A percentile compares a stretch with the other conserved stretches of the same genome.
Evolutionary conservation across 2,329 filamentous ascomycete genomes (phyloP).

Genomic region (Apiospora koreana): DNA sequence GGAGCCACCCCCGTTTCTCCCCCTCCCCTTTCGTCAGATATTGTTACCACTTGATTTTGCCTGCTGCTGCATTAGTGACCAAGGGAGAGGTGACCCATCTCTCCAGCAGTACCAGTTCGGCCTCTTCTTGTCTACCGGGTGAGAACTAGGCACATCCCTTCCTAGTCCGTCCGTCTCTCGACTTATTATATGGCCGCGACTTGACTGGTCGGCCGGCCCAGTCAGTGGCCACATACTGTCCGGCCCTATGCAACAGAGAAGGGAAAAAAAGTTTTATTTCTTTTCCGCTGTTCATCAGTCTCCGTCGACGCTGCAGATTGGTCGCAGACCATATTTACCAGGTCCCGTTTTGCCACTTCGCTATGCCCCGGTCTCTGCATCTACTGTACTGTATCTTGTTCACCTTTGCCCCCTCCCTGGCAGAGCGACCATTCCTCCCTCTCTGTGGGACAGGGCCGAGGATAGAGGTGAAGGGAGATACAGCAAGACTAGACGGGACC

Average conservation of each 20-base stretch:
- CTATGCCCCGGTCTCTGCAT: constrained; percentile 43
- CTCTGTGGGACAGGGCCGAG: constrained; percentile 3
- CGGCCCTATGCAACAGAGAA: constrained; percentile 1
- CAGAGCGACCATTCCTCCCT: background rate
- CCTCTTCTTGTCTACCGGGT: constrained; percentile 24
- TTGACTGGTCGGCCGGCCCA: constrained; percentile 29
- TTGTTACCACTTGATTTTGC: constrained; percentile 32
- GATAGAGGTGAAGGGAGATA: constrained; percentile 4
- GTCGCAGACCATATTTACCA: constrained; percentile 38
- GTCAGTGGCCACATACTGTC: constrained; percentile 11
- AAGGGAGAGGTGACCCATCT: constrained; percentile 25
- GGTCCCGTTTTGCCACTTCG: constrained; percentile 46
- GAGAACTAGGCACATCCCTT: constrained; percentile 40
- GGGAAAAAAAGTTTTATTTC: constrained; percentile 14
- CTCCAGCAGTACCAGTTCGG: constrained; percentile 2
- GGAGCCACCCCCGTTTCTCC: constrained; percentile 19
- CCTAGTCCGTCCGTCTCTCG: constrained; percentile 20
- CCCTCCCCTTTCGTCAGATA: constrained; percentile 34
- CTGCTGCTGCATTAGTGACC: constrained; percentile 42
- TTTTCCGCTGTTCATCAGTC: constrained; percentile 22
- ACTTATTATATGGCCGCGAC: constrained; percentile 15
- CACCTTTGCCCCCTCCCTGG: constrained; percentile 17
- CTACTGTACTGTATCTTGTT: constrained; percentile 33
- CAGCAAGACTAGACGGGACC: background rate
- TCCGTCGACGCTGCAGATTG: constrained; percentile 39